A percentile compares a stretch with the other conserved stretches of the same genome.
Conservation (phyloP, 2,329 filamentous ascomycete species). For the Blumeria graminis region DNA sequence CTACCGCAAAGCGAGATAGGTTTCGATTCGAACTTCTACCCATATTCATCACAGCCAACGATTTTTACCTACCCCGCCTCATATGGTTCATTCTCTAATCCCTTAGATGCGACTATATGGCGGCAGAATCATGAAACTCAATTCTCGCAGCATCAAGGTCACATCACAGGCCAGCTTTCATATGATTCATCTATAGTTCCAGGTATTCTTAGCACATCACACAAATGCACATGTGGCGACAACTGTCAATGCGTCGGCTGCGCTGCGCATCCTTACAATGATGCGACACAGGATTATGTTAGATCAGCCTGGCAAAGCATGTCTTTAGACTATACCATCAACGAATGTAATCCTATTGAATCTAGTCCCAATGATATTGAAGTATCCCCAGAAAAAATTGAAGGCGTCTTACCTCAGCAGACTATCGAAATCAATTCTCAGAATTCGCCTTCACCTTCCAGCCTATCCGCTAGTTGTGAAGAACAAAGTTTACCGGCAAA, state of each 20-base stretch:
- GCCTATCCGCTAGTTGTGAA: slow-evolving; percentile 16
- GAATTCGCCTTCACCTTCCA: slow-evolving; percentile 11
- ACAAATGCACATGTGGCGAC: slow-evolving; percentile 38
- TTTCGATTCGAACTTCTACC: slow-evolving; percentile 7
- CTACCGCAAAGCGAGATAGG: slow-evolving; percentile 8
- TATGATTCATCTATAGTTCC: slow-evolving; percentile 17
- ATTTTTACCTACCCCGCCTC: slow-evolving; percentile 28
- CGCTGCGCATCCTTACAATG: slow-evolving; percentile 41
- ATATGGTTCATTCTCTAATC: slow-evolving; percentile 29
- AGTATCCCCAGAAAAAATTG: slow-evolving; percentile 3
- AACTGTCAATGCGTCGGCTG: slow-evolving; percentile 44
- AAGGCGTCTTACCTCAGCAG: slow-evolving; percentile 3
- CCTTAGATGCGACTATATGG: slow-evolving; percentile 29
- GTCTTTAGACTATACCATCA: slow-evolving; percentile 6
- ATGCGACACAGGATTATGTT: slow-evolving; percentile 31
- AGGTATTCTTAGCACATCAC: slow-evolving; percentile 13
- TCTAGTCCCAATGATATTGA: slow-evolving; percentile 6
- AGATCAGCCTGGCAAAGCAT: slow-evolving; percentile 20
- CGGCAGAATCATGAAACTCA: slow-evolving; percentile 19
- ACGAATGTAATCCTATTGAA: slow-evolving; percentile 8
- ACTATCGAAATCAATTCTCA: slow-evolving; percentile 7
- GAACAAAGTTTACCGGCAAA: slow-evolving; percentile 23
- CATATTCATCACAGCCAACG: slow-evolving; percentile 18
- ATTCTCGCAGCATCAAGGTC: slow-evolving; percentile 1
- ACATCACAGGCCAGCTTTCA: slow-evolving; percentile 3